Conservation (phyloP, 192 early-diverging fungal species). For the Coemansia asiatica region DNA sequence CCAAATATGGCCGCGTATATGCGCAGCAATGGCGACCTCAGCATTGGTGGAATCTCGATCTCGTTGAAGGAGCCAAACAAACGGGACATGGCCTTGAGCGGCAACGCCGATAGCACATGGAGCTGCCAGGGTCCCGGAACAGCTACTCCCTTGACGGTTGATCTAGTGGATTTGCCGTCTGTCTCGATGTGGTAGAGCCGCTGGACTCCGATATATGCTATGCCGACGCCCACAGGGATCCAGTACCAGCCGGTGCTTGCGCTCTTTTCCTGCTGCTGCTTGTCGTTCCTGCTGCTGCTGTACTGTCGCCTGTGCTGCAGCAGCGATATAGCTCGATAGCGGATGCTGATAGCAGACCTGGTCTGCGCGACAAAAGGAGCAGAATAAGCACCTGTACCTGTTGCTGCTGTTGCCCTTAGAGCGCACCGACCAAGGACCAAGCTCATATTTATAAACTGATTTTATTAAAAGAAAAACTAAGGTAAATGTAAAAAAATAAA, state of each 20-base stretch:
- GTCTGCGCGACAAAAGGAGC: background rate
- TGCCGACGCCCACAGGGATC: slow-evolving; percentile 72
- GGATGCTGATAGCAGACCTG: background rate
- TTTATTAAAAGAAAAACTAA: background rate
- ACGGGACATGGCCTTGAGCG: slow-evolving; percentile 86
- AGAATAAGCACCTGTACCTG: too few species aligned
- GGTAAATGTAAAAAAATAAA: background rate
- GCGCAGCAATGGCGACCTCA: slow-evolving; percentile 74
- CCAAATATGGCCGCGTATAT: slow-evolving; percentile 84
- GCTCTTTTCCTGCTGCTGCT: background rate
- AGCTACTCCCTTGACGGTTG: slow-evolving; percentile 22
- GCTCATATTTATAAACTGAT: too few species aligned
- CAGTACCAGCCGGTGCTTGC: slow-evolving; percentile 63
- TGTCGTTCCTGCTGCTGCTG: slow-evolving; percentile 11
- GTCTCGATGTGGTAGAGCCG: slow-evolving; percentile 62
- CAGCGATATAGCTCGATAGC: background rate
- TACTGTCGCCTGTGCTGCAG: slow-evolving; percentile 14
- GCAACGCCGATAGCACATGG: slow-evolving; percentile 81
- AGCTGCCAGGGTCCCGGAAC: slow-evolving; percentile 89
- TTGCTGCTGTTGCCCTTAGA: slow-evolving; percentile 3
- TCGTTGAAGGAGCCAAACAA: slow-evolving; percentile 89
- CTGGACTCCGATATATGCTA: slow-evolving; percentile 69
- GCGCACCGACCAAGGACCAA: background rate
- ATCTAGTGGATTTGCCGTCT: background rate
- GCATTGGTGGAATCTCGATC: slow-evolving; percentile 73